Evolutionary conservation across 257 asterid genomes (phyloP).

Genomic region (Solanum lignicaule): DNA sequence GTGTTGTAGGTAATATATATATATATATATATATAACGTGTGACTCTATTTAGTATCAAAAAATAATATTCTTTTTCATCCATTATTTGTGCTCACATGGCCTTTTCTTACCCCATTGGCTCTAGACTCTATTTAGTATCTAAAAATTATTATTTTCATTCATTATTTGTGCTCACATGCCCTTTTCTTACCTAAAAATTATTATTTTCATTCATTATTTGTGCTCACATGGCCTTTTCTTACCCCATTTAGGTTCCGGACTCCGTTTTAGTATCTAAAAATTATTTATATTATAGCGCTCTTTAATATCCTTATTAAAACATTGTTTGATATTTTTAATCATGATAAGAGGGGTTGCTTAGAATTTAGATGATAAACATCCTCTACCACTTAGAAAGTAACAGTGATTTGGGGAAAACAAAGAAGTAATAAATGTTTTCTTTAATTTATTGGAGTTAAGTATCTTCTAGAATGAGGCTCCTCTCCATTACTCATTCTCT

Average conservation of each 20-base stretch:
- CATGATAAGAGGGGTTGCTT: neutral
- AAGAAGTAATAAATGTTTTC: neutral
- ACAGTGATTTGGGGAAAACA: neutral
- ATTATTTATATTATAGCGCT: too few species aligned
- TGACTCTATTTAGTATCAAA: too few species aligned
- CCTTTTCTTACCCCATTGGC: too few species aligned
- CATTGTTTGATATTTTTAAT: neutral
- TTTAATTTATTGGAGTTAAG: neutral
- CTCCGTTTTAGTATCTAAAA: neutral
- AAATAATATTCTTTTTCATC: neutral
- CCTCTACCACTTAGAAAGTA: neutral
- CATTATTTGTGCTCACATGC: neutral
- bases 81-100: neutral
- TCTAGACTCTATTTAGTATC: too few species aligned
- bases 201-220: too few species aligned
- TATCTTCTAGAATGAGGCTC: neutral
- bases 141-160: too few species aligned
- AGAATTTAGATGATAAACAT: neutral
- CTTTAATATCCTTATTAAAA: neutral
- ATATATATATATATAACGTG: too few species aligned
- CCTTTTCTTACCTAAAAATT: neutral
- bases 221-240: neutral
- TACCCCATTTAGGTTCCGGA: neutral
- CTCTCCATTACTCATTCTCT: neutral
- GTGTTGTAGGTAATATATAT: too few species aligned